Base-by-base conservation (phyloP, 768 basidiomycete genomes). In the Rhodosporidiobolus sp. region DNA sequence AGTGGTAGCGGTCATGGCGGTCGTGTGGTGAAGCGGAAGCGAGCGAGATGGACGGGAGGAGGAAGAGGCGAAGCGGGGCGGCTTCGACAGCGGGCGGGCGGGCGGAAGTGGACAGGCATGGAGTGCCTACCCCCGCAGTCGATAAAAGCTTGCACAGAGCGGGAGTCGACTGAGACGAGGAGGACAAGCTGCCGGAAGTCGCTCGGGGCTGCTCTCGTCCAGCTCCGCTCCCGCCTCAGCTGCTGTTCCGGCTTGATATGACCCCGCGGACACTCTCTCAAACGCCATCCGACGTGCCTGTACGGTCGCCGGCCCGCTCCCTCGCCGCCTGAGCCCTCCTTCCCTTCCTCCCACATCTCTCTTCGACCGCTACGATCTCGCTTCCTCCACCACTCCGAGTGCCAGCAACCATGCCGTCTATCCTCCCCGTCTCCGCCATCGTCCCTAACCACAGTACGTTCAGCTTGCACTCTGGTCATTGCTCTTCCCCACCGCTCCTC, bases 361-460 rank as follows among this genome's bases (percentile, higher is more conserved):
- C 24, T 46, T 35, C 28, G 24, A n/a, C 28, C 55, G 1, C 65
- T 24, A 24, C 45, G 38, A 43, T 43, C 14, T 43, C 38, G 38
- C 38, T 43, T 22, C 54, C 26, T 43, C 19, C n/a, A 17, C 34
- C 58, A 10, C 32, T 26, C 17, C 38, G 28, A 11, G 50, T 4
- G 1, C 24, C 5, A 24, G 7, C 48, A 32, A 52, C 20, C 58
- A 65, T 70, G 69, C 63, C 63, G 0, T 70, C 69, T n/a, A 30
- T 56, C 45, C 50, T 60, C 16, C 28, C 53, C 2, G 24, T 32
- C 24, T 34, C 30, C 9, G 20, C 48, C 34, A 19, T 1, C 10
- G 50, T 70, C 16, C 69, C 69, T 26, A 58, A 70, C 50, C 50
- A 65, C 69, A 60, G 63, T 50, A 14, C 4, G 20, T 14, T 14